Evolutionary conservation across 345 rosid species (phyloP).

Genomic region (Erysimum cheiranthoides): DNA sequence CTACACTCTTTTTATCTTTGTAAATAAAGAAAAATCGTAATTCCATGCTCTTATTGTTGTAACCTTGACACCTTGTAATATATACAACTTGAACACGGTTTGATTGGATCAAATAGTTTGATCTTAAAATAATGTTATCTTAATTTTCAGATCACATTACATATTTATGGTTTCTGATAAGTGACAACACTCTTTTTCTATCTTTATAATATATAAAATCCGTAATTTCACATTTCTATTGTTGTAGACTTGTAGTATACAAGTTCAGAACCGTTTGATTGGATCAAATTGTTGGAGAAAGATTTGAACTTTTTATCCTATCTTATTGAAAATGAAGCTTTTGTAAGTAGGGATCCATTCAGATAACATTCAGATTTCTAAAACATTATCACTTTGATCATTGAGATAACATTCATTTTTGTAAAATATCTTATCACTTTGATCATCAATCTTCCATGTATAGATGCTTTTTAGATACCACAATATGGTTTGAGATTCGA

Average conservation of each 20-base stretch:
- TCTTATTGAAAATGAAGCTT: slow-evolving; percentile 17
- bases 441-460: not conserved
- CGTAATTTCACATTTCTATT: not conserved
- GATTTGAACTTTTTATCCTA: slow-evolving; percentile 8
- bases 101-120: too few species aligned
- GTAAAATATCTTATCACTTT: not conserved
- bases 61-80: too few species aligned
- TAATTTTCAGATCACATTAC: too few species aligned
- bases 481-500: slow-evolving; percentile 48
- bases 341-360: not conserved
- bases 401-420: not conserved
- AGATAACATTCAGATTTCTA: slow-evolving; percentile 6
- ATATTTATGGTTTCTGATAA: not conserved
- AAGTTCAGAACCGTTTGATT: not conserved
- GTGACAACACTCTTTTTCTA: not conserved
- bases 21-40: too few species aligned
- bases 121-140: too few species aligned
- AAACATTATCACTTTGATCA: not conserved
- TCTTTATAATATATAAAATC: not conserved
- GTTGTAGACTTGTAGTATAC: not conserved
- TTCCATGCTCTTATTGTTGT: too few species aligned
- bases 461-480: slow-evolving; percentile 28
- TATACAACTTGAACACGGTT: too few species aligned
- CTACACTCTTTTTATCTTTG: too few species aligned
- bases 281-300: not conserved